Evolutionary conservation across 2,329 filamentous ascomycete genomes (phyloP), one percentile per base, ranked within the genome.

Genomic region (Diatrype stigma): DNA sequence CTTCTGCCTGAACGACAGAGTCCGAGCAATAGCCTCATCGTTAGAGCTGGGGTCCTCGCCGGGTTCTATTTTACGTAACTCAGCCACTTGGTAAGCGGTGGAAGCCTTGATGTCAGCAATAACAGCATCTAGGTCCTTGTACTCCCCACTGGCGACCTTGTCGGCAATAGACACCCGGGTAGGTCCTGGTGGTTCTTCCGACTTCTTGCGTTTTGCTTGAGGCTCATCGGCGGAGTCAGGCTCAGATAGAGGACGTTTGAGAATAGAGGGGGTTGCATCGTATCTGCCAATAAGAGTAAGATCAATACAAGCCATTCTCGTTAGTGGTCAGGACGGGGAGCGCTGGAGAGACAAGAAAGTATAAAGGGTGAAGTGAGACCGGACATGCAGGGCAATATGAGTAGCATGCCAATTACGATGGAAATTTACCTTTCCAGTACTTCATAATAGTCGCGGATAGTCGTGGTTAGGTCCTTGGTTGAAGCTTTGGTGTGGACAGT

Each of bases 71-170:
- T 55, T 44, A 38, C 56, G 60, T 26, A 83, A 65, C 45, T 81
- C 74, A 28, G 71, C 71, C 42, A 81, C 60, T 34, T 77, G 74
- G 56, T 76, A 66, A 54, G 76, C 65, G 57, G 79, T 71, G 54
- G 73, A 73, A 28, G 70, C 61, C 60, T 76, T 71, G 40, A 86
- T 65, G 54, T 86, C 84, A 47, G 75, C 67, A 16, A 87, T 79
- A 40, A 89, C 73, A 54, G 87, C 82, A 26, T 88, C 85, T 42
- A 91, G 70, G 56, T 80, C 78, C 23, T 75, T 74, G 63, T 87
- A 86, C 30, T 64, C 66, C 57, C 76, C 73, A 46, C 72, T 69
- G 22, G 69, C 65, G 47, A 80, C 71, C 70, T 82, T 84, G 59
- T 81, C 78, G 51, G 74, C 69, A 54, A 85, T 78, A 54, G 74